Percentiles rank a stretch among this genome's conserved stretches.
Evolutionary conservation across 768 basidiomycete genomes (phyloP).

Genomic region (Tephrocybe rancida): DNA sequence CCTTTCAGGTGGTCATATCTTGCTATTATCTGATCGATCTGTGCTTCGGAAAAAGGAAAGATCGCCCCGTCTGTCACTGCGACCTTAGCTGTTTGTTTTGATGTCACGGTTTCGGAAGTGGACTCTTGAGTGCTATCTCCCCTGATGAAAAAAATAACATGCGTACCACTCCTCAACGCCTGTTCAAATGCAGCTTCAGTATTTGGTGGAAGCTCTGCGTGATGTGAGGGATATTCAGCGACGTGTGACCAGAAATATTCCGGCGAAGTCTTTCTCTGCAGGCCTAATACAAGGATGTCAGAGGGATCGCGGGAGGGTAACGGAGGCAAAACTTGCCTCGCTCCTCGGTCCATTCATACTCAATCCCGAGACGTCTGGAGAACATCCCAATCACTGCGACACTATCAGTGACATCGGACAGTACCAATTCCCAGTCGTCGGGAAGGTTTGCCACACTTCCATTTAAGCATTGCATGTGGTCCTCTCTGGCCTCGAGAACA

Average conservation of each 20-base stretch:
- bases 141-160: background rate
- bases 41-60: slow-evolving; percentile 37
- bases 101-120: too few species aligned
- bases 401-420: slow-evolving; percentile 37
- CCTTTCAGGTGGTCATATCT: slow-evolving; percentile 39
- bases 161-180: slow-evolving; percentile 4
- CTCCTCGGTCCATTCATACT: slow-evolving; percentile 40
- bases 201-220: slow-evolving; percentile 21
- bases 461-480: slow-evolving; percentile 36
- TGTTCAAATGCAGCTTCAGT: background rate
- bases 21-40: slow-evolving; percentile 40
- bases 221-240: slow-evolving; percentile 46
- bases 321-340: slow-evolving; percentile 23
- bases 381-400: slow-evolving; percentile 40
- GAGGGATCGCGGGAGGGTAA: background rate
- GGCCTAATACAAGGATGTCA: slow-evolving; percentile 18
- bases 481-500: slow-evolving; percentile 36
- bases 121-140: slow-evolving; percentile 8
- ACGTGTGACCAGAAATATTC: slow-evolving; percentile 45
- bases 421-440: slow-evolving; percentile 40
- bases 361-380: slow-evolving; percentile 31
- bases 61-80: slow-evolving; percentile 30
- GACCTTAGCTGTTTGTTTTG: slow-evolving; percentile 26
- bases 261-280: slow-evolving; percentile 24
- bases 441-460: slow-evolving; percentile 32